Evolutionary conservation across 2,329 filamentous ascomycete species (phyloP).

Genomic region (Fusarium sarcochroum): DNA sequence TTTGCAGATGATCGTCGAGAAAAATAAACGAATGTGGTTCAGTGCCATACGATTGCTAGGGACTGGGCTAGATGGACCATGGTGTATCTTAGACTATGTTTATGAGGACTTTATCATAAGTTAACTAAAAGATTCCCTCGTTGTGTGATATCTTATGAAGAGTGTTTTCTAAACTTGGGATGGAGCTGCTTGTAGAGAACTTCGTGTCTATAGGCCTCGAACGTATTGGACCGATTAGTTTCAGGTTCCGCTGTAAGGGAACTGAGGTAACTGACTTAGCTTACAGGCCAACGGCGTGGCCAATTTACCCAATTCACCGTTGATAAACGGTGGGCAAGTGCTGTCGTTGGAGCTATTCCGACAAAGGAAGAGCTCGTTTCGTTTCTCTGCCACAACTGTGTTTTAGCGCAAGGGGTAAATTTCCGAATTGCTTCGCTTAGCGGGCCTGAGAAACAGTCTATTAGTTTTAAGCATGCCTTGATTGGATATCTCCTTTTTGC

Average conservation of each 20-base stretch:
- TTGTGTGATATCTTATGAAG: too few relatives aligned
- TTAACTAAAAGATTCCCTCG: too few relatives aligned
- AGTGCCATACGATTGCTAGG: too few relatives aligned
- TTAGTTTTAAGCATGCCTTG: constrained; percentile 7
- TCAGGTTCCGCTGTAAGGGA: constrained; percentile 9
- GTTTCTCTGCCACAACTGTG: constrained; percentile 33
- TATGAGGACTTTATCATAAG: too few relatives aligned
- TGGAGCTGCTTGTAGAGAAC: too few relatives aligned
- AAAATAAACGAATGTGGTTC: too few relatives aligned
- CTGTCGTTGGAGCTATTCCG: constrained; percentile 18
- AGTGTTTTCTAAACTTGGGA: too few relatives aligned
- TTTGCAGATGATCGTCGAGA: too few relatives aligned
- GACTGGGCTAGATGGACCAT: too few relatives aligned
- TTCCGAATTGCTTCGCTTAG: constrained; percentile 14
- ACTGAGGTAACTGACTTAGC: background rate
- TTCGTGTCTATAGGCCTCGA: too few relatives aligned
- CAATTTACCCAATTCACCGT: constrained; percentile 13
- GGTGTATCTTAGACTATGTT: too few relatives aligned
- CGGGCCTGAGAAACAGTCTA: background rate
- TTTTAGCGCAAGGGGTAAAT: constrained; percentile 35
- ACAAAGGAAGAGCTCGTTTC: constrained; percentile 34
- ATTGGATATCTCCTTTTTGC: constrained; percentile 9
- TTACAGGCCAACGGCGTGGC: background rate
- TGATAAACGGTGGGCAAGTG: constrained; percentile 5
- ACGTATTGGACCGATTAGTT: constrained; percentile 2